Evolutionary conservation across 2,329 filamentous ascomycete species (phyloP).

Genomic region (Colletotrichum euphorbiae): DNA sequence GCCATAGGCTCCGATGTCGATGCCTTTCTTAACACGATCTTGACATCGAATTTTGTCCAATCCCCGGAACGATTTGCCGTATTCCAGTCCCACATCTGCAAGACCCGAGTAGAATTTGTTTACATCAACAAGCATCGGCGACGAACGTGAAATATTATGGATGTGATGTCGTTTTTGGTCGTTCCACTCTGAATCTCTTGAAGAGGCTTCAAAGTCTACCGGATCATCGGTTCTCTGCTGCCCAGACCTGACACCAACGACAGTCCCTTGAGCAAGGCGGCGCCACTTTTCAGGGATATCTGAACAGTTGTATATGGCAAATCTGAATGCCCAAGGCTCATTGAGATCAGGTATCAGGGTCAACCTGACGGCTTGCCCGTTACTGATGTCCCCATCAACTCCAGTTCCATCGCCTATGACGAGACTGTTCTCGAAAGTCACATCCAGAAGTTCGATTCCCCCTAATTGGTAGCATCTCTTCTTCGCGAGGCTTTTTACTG

Average conservation of each 20-base stretch:
- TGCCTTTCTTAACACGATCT: too few relatives aligned
- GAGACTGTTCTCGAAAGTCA: constrained; percentile 38
- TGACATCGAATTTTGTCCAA: background rate
- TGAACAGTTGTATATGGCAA: constrained; percentile 43
- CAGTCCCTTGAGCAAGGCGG: background rate
- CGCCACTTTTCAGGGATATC: constrained; percentile 22
- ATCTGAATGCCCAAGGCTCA: constrained; percentile 45
- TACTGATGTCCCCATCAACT: constrained; percentile 32
- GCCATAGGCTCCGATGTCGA: constrained; percentile 38
- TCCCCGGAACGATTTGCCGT: background rate
- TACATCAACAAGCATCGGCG: too few relatives aligned
- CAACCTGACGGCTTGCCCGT: constrained; percentile 45
- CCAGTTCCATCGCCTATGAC: constrained; percentile 15
- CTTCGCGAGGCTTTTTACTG: background rate
- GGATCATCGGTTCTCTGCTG: too few relatives aligned
- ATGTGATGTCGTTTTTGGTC: too few relatives aligned
- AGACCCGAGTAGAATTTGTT: too few relatives aligned
- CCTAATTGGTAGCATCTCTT: constrained; percentile 15
- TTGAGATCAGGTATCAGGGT: constrained; percentile 5
- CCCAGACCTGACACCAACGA: constrained; percentile 28
- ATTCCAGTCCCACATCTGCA: too few relatives aligned
- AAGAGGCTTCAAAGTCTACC: too few relatives aligned
- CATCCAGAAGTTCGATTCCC: constrained; percentile 11
- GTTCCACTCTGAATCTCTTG: too few relatives aligned
- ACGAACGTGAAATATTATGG: too few relatives aligned